A percentile compares a stretch with the other conserved stretches of the same genome.
These are phyloP conservation scores for Eucalyptus sp. DNA, from an alignment of 345 rosid species.

Conservation along the genomic window DNA sequence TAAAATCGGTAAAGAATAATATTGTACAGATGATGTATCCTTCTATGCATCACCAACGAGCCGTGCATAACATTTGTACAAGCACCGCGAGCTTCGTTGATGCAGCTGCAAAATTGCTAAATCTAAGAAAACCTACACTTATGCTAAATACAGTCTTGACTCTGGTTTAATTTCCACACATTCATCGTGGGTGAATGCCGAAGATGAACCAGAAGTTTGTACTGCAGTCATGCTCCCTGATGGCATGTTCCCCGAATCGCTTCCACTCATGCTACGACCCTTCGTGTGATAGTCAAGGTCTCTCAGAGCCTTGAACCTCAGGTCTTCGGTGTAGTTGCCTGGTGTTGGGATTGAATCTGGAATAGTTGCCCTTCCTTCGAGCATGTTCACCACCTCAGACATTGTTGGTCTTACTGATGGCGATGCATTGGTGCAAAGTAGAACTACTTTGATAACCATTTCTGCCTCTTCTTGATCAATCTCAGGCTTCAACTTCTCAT, in stretches of 20 bases:
- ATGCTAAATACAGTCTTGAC: not conserved
- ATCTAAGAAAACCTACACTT: not conserved
- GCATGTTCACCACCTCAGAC: constrained; percentile 17
- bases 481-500: not conserved
- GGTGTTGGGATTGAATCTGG: constrained; percentile 12
- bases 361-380: constrained; percentile 8
- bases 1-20: not conserved
- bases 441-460: constrained; percentile 1
- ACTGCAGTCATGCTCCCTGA: not conserved
- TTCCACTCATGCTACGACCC: not conserved
- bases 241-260: not conserved
- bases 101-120: not conserved
- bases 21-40: not conserved
- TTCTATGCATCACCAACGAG: not conserved
- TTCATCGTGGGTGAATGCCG: not conserved
- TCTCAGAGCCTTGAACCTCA: constrained; percentile 8
- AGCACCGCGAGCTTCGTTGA: not conserved
- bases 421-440: constrained; percentile 10
- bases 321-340: constrained; percentile 2
- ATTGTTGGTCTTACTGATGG: constrained; percentile 13
- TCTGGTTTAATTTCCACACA: not conserved
- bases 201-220: not conserved
- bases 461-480: constrained; percentile 4
- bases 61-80: not conserved
- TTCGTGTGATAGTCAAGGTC: not conserved